Conservation (phyloP, 2,329 filamentous ascomycete species). For the Colletotrichum orbiculare region DNA sequence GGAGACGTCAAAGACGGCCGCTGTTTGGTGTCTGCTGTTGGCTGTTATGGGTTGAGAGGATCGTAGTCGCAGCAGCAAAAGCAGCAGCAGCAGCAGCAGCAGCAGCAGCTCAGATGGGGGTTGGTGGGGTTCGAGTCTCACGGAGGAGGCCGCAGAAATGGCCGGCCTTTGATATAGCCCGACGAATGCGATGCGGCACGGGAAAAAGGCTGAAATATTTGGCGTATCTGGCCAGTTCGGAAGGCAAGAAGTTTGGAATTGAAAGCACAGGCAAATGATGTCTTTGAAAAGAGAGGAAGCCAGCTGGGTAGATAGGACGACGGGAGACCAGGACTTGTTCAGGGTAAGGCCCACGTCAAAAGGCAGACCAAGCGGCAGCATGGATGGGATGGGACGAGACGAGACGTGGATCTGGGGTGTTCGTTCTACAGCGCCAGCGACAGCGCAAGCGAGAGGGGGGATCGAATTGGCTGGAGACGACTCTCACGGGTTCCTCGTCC, state of each 20-base stretch:
- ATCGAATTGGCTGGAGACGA: neutral
- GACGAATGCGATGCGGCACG: slow-evolving; percentile 30
- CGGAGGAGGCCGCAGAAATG: slow-evolving; percentile 34
- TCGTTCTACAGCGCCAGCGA: slow-evolving; percentile 24
- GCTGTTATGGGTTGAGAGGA: slow-evolving; percentile 24
- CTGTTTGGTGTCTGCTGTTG: slow-evolving; percentile 32
- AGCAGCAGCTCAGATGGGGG: slow-evolving; percentile 35
- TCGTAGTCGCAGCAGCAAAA: slow-evolving; percentile 6
- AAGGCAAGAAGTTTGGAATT: slow-evolving; percentile 1
- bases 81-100: neutral
- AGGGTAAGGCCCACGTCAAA: slow-evolving; percentile 26
- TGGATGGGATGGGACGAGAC: slow-evolving; percentile 22
- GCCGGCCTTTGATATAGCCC: slow-evolving; percentile 27
- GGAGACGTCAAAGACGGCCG: slow-evolving; percentile 38
- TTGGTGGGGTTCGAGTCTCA: slow-evolving; percentile 33
- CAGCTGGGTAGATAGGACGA: slow-evolving; percentile 33
- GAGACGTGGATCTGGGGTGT: slow-evolving; percentile 20
- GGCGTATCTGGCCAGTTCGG: slow-evolving; percentile 3
- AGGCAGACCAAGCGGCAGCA: slow-evolving; percentile 14
- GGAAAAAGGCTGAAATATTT: slow-evolving; percentile 5
- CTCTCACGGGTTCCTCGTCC: neutral
- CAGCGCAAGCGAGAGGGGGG: neutral
- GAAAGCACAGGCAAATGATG: slow-evolving; percentile 1
- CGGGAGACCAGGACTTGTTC: slow-evolving; percentile 5
- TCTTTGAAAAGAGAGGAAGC: slow-evolving; percentile 23